Conservation (phyloP, 345 rosid species). For the Melastoma malabathricum region DNA sequence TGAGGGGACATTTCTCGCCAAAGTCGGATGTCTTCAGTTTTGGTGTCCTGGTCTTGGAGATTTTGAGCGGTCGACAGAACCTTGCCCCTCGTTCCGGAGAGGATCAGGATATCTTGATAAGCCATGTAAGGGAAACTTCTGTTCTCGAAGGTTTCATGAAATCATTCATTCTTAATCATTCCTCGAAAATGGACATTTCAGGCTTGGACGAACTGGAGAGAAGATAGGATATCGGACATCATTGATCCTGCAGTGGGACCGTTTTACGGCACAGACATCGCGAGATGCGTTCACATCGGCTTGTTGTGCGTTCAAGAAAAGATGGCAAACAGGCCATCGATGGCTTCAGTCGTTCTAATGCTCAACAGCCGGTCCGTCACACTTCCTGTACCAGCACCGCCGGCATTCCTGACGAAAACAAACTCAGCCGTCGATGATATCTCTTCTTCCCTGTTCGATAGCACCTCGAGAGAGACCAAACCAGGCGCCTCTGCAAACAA, state of each 20-base stretch:
- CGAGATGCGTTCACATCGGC: conserved; percentile 34
- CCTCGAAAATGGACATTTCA: conserved; percentile 4
- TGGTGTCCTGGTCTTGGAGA: conserved; percentile 18
- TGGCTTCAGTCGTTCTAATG: conserved; percentile 26
- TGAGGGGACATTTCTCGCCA: conserved; percentile 16
- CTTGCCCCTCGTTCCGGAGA: neutral
- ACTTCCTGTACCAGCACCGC: conserved; percentile 14
- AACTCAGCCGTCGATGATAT: no score
- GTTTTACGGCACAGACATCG: conserved; percentile 12
- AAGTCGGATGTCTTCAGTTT: conserved; percentile 22
- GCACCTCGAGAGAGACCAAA: no score
- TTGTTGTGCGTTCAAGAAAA: conserved; percentile 17
- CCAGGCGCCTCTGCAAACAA: no score
- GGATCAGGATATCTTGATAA: no score
- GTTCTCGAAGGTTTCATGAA: no score
- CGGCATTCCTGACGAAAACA: conserved; percentile 5
- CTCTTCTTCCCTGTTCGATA: no score
- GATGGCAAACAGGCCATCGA: conserved; percentile 29
- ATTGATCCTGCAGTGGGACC: conserved; percentile 20
- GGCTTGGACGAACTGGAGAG: conserved; percentile 43
- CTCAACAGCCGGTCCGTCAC: conserved; percentile 15
- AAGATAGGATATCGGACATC: conserved; percentile 23
- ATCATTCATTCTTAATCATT: no score
- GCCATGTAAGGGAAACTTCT: no score
- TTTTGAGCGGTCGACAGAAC: conserved; percentile 13